Percentiles rank a stretch among this genome's conserved stretches.
These are phyloP conservation scores for Chlamydomonas asymmetrica DNA, from an alignment of 139 green algal species.

Conservation along the genomic window DNA sequence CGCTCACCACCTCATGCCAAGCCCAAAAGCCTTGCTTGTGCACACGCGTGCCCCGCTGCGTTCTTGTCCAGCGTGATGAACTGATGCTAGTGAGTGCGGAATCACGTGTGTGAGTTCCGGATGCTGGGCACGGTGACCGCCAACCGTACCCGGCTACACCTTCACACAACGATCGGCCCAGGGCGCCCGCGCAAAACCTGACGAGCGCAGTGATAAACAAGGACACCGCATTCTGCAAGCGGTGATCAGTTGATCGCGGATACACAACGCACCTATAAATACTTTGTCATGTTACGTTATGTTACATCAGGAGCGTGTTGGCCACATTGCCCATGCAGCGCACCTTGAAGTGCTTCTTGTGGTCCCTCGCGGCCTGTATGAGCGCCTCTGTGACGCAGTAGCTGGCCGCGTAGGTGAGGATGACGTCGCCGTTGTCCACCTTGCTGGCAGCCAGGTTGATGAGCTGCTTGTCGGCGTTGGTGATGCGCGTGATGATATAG, in stretches of 20 bases:
- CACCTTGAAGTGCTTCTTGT: no score
- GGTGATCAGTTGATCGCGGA: no score
- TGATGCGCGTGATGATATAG: conserved; percentile 46
- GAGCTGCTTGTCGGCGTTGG: conserved; percentile 68
- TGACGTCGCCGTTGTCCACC: conserved; percentile 86
- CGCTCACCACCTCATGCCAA: conserved; percentile 25
- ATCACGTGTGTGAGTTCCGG: no score
- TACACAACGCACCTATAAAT: no score
- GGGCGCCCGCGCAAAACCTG: no score
- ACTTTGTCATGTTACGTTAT: not conserved
- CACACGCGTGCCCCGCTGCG: not conserved
- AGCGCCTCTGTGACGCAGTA: conserved; percentile 51
- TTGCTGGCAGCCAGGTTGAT: conserved; percentile 70
- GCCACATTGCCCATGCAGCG: no score
- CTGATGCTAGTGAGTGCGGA: no score
- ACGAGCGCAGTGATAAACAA: no score
- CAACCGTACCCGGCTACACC: no score
- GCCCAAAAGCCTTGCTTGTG: not conserved
- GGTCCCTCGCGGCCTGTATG: conserved; percentile 28
- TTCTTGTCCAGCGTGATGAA: not conserved
- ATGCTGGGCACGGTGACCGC: no score
- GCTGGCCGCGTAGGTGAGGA: conserved; percentile 87
- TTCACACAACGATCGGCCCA: no score
- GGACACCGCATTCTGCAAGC: no score
- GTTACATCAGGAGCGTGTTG: conserved; percentile 56